phyloP scores from a whole-genome alignment of 2,329 filamentous ascomycete genomes.

The Simplicillium aogashimaense region DNA sequence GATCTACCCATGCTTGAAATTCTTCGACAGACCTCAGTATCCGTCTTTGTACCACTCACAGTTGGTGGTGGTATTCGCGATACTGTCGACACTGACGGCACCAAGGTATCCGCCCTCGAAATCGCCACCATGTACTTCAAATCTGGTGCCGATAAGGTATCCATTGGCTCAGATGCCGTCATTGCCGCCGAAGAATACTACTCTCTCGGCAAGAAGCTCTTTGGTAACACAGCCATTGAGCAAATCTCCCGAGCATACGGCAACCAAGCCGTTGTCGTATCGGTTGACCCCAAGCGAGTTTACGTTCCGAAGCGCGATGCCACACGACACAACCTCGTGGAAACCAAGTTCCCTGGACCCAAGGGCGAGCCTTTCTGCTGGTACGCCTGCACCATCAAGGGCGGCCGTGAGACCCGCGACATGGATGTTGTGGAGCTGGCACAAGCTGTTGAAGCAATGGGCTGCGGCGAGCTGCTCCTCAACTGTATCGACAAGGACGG shows the following conservation, averaged over 20 bases:
- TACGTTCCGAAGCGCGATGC: slow-evolving; percentile 69
- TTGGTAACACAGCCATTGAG: slow-evolving; percentile 85
- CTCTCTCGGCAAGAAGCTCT: slow-evolving; percentile 54
- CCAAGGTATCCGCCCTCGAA: slow-evolving; percentile 77
- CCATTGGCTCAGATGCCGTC: slow-evolving; percentile 91
- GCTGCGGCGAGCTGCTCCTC: slow-evolving; percentile 83
- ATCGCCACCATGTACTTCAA: slow-evolving; percentile 97
- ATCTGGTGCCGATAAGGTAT: slow-evolving; percentile 93
- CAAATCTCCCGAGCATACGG: slow-evolving; percentile 90
- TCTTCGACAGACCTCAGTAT: slow-evolving; percentile 72
- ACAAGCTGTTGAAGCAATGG: slow-evolving; percentile 89
- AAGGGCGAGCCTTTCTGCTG: slow-evolving; percentile 76
- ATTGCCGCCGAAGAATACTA: slow-evolving; percentile 88
- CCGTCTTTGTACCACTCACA: slow-evolving; percentile 92
- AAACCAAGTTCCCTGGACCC: slow-evolving; percentile 60
- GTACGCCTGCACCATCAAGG: slow-evolving; percentile 97
- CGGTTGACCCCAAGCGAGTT: slow-evolving; percentile 84
- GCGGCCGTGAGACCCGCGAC: slow-evolving; percentile 87
- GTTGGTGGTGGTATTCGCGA: slow-evolving; percentile 94
- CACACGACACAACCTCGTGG: slow-evolving; percentile 61
- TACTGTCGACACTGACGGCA: slow-evolving; percentile 80
- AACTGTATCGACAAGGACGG: slow-evolving; percentile 98
- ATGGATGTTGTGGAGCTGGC: slow-evolving; percentile 85
- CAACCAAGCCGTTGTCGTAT: slow-evolving; percentile 93
- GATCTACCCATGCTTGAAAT: slow-evolving; percentile 97